phyloP scores from a whole-genome alignment of 1,284 basidiomycete species.

The Mycosarcoma maydis region DNA sequence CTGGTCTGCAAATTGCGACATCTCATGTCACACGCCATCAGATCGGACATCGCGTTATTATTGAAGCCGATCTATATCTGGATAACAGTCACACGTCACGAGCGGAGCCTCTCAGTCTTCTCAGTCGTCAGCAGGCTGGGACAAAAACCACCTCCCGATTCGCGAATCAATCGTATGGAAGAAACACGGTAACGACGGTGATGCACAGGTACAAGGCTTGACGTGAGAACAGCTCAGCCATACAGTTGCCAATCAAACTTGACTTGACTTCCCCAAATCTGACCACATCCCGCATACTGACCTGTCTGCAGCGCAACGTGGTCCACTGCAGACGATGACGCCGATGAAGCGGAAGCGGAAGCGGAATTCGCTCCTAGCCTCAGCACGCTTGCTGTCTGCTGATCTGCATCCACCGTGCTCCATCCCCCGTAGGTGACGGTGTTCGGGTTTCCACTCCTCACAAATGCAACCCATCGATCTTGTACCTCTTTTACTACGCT shows the following conservation, averaged over 20 bases:
- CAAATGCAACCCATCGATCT: slow-evolving; percentile 43
- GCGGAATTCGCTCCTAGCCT: slow-evolving; percentile 22
- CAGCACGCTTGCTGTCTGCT: slow-evolving; percentile 23
- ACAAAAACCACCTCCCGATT: no score
- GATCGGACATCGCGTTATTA: no score
- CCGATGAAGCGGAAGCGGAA: no score
- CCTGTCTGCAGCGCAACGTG: slow-evolving; percentile 21
- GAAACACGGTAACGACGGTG: no score
- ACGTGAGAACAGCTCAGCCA: slow-evolving; percentile 19
- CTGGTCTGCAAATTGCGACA: no score
- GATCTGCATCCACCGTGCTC: slow-evolving; percentile 6
- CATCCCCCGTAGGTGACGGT: slow-evolving; percentile 17
- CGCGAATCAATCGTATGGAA: no score
- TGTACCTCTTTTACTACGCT: slow-evolving; percentile 36
- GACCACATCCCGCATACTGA: slow-evolving; percentile 25
- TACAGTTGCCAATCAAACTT: slow-evolving; percentile 61
- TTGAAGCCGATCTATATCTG: no score
- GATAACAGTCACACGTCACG: no score
- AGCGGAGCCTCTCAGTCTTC: no score
- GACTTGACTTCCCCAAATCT: slow-evolving; percentile 40
- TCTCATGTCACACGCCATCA: no score
- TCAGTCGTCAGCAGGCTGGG: no score
- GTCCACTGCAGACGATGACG: slow-evolving; percentile 16
- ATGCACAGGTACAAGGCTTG: no score
- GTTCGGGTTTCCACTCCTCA: slow-evolving; percentile 44